Evolutionary conservation across 306 rosid species (phyloP), one percentile per base, ranked within the genome.

Genomic region (Lathyrus aphaca): DNA sequence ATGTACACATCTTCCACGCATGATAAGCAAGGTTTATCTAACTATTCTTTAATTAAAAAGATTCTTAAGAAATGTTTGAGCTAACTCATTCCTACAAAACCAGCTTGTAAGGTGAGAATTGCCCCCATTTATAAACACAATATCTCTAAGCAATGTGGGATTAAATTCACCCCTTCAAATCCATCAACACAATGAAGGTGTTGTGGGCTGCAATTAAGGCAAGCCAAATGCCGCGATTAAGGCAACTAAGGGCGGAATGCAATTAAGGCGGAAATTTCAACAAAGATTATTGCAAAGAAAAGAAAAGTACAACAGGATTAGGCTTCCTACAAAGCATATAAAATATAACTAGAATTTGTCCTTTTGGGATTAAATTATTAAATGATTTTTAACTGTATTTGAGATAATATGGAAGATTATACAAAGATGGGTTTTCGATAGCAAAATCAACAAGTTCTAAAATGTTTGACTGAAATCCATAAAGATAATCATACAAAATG

Each of bases 321-420:
- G 19, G 63, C 12, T 6, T 29, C 64, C 60, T 21, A 12, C 14
- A 58, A 58, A 32, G 18, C 6, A 58, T 32, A 32, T 30, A 35
- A 32, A 32, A 30, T 8, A 15, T n/a, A 58, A 30, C 13, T 32
- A 8, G 44, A 14, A 58, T 8, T 58, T 25, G 37, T 54, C 60
- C 37, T 25, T 21, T 54, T 13, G 12, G 37, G 60, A 54, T 53
- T 21, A 23, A 23, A 23, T 25, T 54, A 54, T 54, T 23, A 54
- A 21, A 35, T 1, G 2, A 12, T 13, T 58, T 58, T 32, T 14
- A 8, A 32, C 15, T 14, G 16, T 30, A 30, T 32, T 58, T 8
- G 40, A 32, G 64, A 53, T 57, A 27, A 57, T 43, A 43, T 54
- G 60, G 60, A 71, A 55, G 67, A 64, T 63, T 44, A 57, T 42